Base-by-base conservation (phyloP, 2,329 filamentous ascomycete genomes). In the Pseudogymnoascus sp. region DNA sequence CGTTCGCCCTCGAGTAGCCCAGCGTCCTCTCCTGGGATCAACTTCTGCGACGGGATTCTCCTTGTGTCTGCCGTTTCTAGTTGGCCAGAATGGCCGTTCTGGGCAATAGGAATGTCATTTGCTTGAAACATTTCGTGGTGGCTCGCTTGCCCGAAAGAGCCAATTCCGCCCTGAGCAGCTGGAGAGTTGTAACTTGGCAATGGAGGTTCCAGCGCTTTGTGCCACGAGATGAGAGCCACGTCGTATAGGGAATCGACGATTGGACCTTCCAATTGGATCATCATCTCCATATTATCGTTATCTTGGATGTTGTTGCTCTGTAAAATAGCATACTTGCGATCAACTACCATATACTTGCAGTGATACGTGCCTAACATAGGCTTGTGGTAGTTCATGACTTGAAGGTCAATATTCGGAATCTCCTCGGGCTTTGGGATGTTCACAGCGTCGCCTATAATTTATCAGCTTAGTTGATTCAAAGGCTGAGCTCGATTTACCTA, bases 271-370 rank as follows among this genome's bases (percentile, higher is more conserved):
- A 91, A 71, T 62, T 90, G 88, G 2, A 83, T 79, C 82, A 91
- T 86, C 89, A 93, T 92, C 73, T 93, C 90, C 62, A 92, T 64
- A 66, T 93, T 93, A 67, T 90, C 87, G 61, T 91, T 92, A 66
- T 91, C 85, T 72, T 85, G 80, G 59, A 92, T 88, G 69, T 92
- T 93, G 72, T 91, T 91, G 75, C 88, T 92, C 74, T 89, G 87
- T 1, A 92, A 72, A 1, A 90, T 76, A 0, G 83, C 89, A n/a
- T 88, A 78, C 65, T 82, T 84, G 5, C 89, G 80, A 72, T 93
- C 90, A 1, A 92, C 84, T 1, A 92, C 77, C 79, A 90, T 89
- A 70, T 88, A 91, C 70, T 93, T 93, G 65, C 85, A 79, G 69
- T 92, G 90, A 41, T 92, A 88, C 0, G 90, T 93, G 0, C 90